Conservation (phyloP, 176 grass and related monocot species). For the Zoysia japonica region DNA sequence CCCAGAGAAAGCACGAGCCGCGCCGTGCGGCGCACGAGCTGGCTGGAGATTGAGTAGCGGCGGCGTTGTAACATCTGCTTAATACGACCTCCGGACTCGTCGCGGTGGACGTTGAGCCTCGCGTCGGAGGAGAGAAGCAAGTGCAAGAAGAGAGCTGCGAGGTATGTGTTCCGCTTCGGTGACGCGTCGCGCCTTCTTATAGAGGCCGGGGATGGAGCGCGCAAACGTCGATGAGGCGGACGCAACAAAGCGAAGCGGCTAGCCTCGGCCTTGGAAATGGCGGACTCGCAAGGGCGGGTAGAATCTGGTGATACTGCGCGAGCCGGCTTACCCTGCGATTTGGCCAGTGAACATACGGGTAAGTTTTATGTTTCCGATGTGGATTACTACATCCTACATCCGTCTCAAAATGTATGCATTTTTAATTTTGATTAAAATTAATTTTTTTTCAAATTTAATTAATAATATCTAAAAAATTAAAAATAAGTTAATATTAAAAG, state of each 20-base stretch:
- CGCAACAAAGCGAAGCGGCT: neutral
- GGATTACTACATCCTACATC: no score
- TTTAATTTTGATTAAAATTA: no score
- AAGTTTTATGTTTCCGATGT: conserved; percentile 22
- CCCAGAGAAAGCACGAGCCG: neutral
- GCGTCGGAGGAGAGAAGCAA: neutral
- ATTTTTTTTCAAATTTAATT: no score
- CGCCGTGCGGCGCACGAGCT: no score
- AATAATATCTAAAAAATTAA: no score
- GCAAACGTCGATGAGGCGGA: neutral
- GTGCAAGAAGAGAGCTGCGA: neutral
- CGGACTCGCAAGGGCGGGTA: neutral
- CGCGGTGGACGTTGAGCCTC: neutral
- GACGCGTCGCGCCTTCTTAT: neutral
- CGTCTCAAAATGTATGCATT: no score
- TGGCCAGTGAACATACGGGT: neutral
- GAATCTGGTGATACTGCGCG: neutral
- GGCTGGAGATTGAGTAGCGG: neutral
- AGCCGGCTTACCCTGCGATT: neutral
- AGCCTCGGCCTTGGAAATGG: neutral
- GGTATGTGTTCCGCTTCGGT: neutral
- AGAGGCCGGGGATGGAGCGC: neutral
- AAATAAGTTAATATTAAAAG: no score
- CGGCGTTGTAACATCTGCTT: no score
- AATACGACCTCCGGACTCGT: neutral